phyloP scores from a whole-genome alignment of 139 green algal genomes.

The Eudorina sp. region DNA sequence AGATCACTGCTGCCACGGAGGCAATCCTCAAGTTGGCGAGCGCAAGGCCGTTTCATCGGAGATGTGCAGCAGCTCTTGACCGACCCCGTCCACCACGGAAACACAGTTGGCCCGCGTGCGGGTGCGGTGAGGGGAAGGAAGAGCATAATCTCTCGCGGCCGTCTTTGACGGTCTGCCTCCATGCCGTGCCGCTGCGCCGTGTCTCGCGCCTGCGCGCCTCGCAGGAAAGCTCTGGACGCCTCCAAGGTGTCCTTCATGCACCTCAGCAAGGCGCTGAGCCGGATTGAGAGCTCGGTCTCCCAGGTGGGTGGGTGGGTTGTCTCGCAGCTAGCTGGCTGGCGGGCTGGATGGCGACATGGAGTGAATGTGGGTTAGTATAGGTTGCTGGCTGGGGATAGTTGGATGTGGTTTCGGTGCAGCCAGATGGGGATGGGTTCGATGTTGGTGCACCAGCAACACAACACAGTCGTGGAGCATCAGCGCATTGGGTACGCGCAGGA shows the following conservation, averaged over 20 bases:
- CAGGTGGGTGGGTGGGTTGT: slow-evolving; percentile 1
- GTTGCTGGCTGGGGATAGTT: no score
- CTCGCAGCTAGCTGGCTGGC: background rate
- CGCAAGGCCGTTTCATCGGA: no score
- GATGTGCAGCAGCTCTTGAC: background rate
- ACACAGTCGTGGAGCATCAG: no score
- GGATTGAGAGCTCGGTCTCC: slow-evolving; percentile 26
- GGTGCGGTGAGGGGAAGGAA: no score
- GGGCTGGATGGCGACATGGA: no score
- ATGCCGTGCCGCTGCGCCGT: no score
- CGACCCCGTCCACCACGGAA: background rate
- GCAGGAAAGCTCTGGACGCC: slow-evolving; percentile 26
- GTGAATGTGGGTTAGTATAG: background rate
- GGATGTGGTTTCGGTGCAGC: no score
- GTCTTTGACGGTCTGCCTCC: background rate
- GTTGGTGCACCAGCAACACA: no score
- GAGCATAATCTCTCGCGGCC: background rate
- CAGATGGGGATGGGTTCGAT: no score
- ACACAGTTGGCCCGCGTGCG: background rate
- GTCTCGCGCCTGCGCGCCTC: background rate
- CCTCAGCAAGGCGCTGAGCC: slow-evolving; percentile 16
- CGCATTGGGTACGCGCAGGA: no score
- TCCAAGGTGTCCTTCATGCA: slow-evolving; percentile 15
- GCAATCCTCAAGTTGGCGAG: no score
- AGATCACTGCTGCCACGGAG: no score